phyloP scores from a whole-genome alignment of 495 filamentous ascomycete genomes.

The Xylaria cubensis region DNA sequence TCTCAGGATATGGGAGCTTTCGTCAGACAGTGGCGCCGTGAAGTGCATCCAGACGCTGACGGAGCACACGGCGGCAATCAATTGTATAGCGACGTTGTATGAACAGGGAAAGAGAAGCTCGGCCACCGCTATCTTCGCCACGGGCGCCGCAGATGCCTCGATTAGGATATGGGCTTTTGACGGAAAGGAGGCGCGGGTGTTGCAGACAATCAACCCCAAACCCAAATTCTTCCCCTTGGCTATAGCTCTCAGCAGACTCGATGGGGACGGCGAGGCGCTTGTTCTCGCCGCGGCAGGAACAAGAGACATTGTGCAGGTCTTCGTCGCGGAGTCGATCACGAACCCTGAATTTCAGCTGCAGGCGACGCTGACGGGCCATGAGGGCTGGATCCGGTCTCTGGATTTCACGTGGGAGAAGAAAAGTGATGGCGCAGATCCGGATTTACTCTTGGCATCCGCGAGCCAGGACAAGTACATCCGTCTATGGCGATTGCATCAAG shows the following conservation, averaged over 20 bases:
- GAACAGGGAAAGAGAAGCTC: constrained; percentile 21
- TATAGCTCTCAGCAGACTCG: constrained; percentile 67
- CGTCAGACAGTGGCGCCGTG: constrained; percentile 35
- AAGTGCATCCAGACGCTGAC: constrained; percentile 56
- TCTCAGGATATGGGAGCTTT: constrained; percentile 73
- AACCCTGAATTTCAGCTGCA: constrained; percentile 67
- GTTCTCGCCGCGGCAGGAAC: constrained; percentile 88
- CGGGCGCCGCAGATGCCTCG: constrained; percentile 81
- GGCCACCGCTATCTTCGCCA: constrained; percentile 62
- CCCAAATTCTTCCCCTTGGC: constrained; percentile 83
- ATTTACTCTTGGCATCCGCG: constrained; percentile 87
- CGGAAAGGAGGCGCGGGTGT: constrained; percentile 52
- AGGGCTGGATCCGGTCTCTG: constrained; percentile 91
- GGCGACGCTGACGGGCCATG: constrained; percentile 85
- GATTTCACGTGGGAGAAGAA: constrained; percentile 69
- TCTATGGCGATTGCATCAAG: constrained; percentile 84
- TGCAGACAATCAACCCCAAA: constrained; percentile 75
- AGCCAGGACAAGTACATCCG: constrained; percentile 98
- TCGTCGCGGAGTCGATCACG: constrained; percentile 52
- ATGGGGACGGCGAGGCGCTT: constrained; percentile 52
- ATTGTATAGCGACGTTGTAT: constrained; percentile 69
- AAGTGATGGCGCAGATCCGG: constrained; percentile 55
- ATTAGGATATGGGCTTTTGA: constrained; percentile 77
- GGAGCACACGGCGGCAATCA: constrained; percentile 77
- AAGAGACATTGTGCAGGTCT: constrained; percentile 76